A percentile compares a stretch with the other conserved stretches of the same genome.
Conservation (phyloP, 1,139 yeast genomes). For the Hyphopichia pseudoburtonii region DNA sequence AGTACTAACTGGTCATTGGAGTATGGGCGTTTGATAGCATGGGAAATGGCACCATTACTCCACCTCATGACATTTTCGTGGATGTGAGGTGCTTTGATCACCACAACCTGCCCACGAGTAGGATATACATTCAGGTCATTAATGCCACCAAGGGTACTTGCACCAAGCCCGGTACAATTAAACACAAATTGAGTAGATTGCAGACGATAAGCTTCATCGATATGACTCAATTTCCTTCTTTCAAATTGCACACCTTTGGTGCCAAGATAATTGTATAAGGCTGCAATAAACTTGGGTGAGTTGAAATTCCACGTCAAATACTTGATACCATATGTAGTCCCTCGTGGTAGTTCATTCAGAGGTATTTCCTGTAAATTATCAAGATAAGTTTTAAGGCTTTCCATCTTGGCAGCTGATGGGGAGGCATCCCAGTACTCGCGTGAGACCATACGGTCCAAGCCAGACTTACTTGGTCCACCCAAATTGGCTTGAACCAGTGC, state of each 20-base stretch:
- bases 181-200: conserved; percentile 29
- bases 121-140: conserved; percentile 60
- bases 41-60: conserved; percentile 51
- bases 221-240: conserved; percentile 46
- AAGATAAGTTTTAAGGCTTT: conserved; percentile 45
- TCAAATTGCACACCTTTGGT: conserved; percentile 50
- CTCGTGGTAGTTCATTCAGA: conserved; percentile 39
- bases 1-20: conserved; percentile 53
- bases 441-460: conserved; percentile 53
- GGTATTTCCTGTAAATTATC: conserved; percentile 39
- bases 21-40: conserved; percentile 60
- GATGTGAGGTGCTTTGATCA: conserved; percentile 49
- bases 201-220: conserved; percentile 49
- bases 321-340: conserved; percentile 51
- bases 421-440: conserved; percentile 55
- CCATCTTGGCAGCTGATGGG: conserved; percentile 44
- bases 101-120: conserved; percentile 61
- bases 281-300: conserved; percentile 57
- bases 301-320: conserved; percentile 67
- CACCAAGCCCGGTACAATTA: conserved; percentile 64
- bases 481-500: conserved; percentile 10
- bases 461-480: conserved; percentile 30
- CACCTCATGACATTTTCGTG: conserved; percentile 44
- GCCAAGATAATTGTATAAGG: conserved; percentile 41
- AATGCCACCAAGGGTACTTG: conserved; percentile 36